Evolutionary conservation across 2,329 filamentous ascomycete genomes (phyloP).

Genomic region (Fusarium camptoceras): DNA sequence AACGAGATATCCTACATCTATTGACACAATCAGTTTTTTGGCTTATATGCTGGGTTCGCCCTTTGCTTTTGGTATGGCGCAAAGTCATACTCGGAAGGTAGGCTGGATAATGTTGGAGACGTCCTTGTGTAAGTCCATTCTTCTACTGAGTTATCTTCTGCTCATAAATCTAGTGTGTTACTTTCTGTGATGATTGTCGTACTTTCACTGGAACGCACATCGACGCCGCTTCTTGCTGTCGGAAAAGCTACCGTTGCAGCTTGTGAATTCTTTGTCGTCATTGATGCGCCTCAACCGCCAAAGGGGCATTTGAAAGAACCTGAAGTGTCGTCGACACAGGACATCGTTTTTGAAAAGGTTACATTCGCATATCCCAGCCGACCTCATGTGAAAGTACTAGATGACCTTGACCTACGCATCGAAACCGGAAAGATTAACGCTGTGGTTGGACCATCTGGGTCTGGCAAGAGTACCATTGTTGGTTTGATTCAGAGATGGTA

Average conservation of each 20-base stretch:
- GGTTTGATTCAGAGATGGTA: slow-evolving; percentile 80
- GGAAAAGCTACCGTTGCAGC: slow-evolving; percentile 69
- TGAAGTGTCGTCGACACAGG: slow-evolving; percentile 53
- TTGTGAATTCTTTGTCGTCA: slow-evolving; percentile 68
- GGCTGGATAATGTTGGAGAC: slow-evolving; percentile 62
- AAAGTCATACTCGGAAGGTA: slow-evolving; percentile 60
- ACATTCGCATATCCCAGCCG: slow-evolving; percentile 79
- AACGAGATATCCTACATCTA: neutral
- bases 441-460: slow-evolving; percentile 78
- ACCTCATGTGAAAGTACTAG: slow-evolving; percentile 72
- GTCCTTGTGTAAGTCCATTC: slow-evolving; percentile 63
- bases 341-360: slow-evolving; percentile 68
- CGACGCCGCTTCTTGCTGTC: slow-evolving; percentile 68
- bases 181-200: slow-evolving; percentile 70
- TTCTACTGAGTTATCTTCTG: neutral
- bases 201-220: slow-evolving; percentile 67
- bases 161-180: slow-evolving; percentile 54
- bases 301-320: slow-evolving; percentile 53
- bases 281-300: slow-evolving; percentile 58
- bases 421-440: slow-evolving; percentile 76
- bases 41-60: slow-evolving; percentile 64
- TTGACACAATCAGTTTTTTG: slow-evolving; percentile 60
- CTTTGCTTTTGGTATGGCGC: slow-evolving; percentile 73
- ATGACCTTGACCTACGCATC: slow-evolving; percentile 68
- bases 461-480: slow-evolving; percentile 80